Evolutionary conservation across 371 early-diverging fungal species (phyloP).

Genomic region (Rhizopus stolonifer): DNA sequence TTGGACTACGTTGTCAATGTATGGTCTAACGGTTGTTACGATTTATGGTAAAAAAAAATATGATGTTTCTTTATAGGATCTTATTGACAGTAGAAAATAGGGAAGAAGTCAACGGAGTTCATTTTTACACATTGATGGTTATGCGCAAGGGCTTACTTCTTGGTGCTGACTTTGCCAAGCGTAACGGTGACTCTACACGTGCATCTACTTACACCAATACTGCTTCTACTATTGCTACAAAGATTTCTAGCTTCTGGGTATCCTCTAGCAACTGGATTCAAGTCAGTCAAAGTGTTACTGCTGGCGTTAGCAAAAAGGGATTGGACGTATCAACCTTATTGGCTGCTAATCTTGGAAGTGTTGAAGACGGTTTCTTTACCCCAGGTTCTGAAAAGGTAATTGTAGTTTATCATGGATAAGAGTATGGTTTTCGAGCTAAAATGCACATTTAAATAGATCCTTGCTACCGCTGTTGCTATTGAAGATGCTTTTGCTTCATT

Average conservation of each 20-base stretch:
- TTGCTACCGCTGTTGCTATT: conserved; percentile 50
- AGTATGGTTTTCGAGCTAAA: neutral
- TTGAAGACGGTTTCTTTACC: conserved; percentile 35
- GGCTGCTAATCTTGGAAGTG: conserved; percentile 49
- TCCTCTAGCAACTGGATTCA: conserved; percentile 19
- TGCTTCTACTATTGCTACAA: conserved; percentile 17
- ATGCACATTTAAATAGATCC: conserved; percentile 9
- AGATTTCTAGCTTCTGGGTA: conserved; percentile 44
- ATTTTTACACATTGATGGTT: conserved; percentile 71
- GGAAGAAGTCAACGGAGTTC: conserved; percentile 59
- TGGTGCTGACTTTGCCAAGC: conserved; percentile 53
- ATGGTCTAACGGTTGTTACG: conserved; percentile 48
- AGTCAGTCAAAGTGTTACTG: conserved; percentile 33
- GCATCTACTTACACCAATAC: conserved; percentile 19
- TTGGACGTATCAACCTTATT: conserved; percentile 59
- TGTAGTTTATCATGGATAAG: neutral
- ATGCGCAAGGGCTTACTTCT: conserved; percentile 62
- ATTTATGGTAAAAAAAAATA: too few relatives aligned
- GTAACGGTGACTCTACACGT: conserved; percentile 18
- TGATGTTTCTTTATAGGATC: too few relatives aligned
- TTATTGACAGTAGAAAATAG: too few relatives aligned
- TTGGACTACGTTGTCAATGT: conserved; percentile 61
- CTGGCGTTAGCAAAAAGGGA: conserved; percentile 40
- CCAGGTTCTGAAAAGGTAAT: conserved; percentile 31
- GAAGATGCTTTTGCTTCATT: conserved; percentile 41